phyloP scores from a whole-genome alignment of 176 grass and related monocot species.

The Paspalum notatum region DNA sequence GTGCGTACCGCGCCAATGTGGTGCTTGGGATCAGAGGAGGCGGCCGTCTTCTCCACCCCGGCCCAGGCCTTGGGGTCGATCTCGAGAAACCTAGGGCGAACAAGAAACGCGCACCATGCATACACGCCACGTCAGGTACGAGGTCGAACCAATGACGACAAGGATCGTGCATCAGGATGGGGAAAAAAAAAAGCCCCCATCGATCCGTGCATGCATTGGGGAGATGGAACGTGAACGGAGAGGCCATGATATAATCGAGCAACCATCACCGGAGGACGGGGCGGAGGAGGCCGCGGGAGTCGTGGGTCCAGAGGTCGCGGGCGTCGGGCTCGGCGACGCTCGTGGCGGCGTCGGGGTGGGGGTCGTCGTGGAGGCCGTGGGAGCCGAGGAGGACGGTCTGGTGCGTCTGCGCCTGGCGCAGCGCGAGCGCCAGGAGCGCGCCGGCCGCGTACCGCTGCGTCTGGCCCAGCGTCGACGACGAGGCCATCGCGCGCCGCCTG shows the following conservation, averaged over 20 bases:
- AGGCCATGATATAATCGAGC: not conserved
- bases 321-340: constrained; percentile 45
- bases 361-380: constrained; percentile 52
- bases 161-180: not conserved
- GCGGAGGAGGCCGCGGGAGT: constrained; percentile 82
- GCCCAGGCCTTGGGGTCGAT: constrained; percentile 86
- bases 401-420: constrained; percentile 96
- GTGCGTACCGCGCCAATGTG: constrained; percentile 81
- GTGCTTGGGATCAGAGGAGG: constrained; percentile 73
- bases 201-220: not conserved
- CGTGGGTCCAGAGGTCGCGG: constrained; percentile 79
- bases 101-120: too few relatives aligned
- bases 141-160: too few relatives aligned
- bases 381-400: constrained; percentile 78
- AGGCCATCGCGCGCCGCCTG: constrained; percentile 37
- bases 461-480: constrained; percentile 70
- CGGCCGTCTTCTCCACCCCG: constrained; percentile 87
- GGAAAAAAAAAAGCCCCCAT: not conserved
- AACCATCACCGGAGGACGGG: constrained; percentile 75
- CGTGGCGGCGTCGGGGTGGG: constrained; percentile 11
- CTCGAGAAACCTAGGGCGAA: constrained; percentile 80
- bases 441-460: constrained; percentile 90
- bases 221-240: too few relatives aligned
- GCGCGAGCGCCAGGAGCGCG: constrained; percentile 79
- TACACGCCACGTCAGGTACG: too few relatives aligned